Conservation (phyloP, 768 basidiomycete genomes). For the Lenzites betulinus region DNA sequence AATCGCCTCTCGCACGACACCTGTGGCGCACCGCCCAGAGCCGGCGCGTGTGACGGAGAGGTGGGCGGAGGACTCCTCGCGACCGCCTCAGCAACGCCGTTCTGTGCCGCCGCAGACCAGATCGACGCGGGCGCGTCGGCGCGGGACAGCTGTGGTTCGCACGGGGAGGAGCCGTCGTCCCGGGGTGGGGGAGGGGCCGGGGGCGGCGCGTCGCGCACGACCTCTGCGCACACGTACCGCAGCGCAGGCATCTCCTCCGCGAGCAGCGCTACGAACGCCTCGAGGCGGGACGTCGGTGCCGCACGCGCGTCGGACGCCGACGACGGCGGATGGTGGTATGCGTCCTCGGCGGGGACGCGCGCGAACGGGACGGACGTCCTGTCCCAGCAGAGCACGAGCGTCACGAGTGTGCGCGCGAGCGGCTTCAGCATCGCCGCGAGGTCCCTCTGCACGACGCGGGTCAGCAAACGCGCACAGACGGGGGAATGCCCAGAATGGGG, state of each 20-base stretch:
- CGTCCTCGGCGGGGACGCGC: slow-evolving; percentile 11
- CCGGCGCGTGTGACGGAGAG: background rate
- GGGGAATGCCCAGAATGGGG: background rate
- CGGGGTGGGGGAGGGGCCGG: background rate
- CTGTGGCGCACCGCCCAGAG: background rate
- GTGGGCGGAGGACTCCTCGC: background rate
- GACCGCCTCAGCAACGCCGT: background rate
- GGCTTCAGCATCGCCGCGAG: slow-evolving; percentile 12
- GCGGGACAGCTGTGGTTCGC: background rate
- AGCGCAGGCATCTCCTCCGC: slow-evolving; percentile 11
- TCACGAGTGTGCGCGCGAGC: slow-evolving; percentile 10
- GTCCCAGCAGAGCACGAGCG: slow-evolving; percentile 19
- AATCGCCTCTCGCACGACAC: slow-evolving; percentile 3
- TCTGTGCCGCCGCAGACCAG: slow-evolving; percentile 8
- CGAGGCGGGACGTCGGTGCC: background rate
- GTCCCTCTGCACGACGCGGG: slow-evolving; percentile 2
- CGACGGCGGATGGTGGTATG: background rate
- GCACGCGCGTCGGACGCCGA: background rate
- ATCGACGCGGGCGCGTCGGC: background rate
- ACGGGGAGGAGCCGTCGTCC: background rate
- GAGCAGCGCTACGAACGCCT: slow-evolving; percentile 3
- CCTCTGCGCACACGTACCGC: slow-evolving; percentile 12
- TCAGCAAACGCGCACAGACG: background rate
- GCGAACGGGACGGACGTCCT: slow-evolving; percentile 21
- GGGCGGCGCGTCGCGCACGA: slow-evolving; percentile 10